These are phyloP conservation scores for Pontederia paniculata DNA, from an alignment of 176 grass and related monocot genomes.

Conservation along the genomic window DNA sequence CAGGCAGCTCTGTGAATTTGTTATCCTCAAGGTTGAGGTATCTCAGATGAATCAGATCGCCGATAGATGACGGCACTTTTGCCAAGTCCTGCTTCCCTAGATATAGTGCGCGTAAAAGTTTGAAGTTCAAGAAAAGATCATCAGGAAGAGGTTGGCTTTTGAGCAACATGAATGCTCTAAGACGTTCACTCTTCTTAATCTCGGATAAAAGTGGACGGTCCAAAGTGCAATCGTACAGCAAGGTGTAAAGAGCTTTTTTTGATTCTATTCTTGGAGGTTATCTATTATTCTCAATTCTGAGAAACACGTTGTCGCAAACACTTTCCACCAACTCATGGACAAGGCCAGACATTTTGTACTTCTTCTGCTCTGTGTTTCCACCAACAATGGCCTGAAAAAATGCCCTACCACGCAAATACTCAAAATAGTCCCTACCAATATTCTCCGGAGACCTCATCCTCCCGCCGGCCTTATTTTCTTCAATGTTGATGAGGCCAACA, in stretches of 20 bases:
- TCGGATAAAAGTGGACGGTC: too few species aligned
- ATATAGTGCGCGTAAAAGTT: constrained; percentile 27
- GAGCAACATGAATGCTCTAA: too few species aligned
- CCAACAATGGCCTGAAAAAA: too few species aligned
- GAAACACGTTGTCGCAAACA: constrained; percentile 16
- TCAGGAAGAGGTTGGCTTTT: constrained; percentile 22
- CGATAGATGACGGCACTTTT: constrained; percentile 28
- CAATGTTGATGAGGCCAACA: constrained; percentile 11
- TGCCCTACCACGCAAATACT: too few species aligned
- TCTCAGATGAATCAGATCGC: constrained; percentile 34
- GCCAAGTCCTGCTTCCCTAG: constrained; percentile 28
- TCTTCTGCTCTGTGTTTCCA: too few species aligned
- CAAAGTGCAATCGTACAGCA: too few species aligned
- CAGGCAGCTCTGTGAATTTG: constrained; percentile 24
- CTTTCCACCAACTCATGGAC: constrained; percentile 29
- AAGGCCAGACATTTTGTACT: constrained; percentile 22
- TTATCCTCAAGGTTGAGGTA: constrained; percentile 29
- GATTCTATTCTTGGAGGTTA: neutral
- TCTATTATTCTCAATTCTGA: constrained; percentile 6
- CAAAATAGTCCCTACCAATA: too few species aligned
- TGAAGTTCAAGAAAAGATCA: constrained; percentile 26
- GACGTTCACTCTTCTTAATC: too few species aligned
- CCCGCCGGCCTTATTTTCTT: too few species aligned
- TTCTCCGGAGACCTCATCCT: constrained; percentile 7
- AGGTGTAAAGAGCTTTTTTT: neutral